Evolutionary conservation across 805 yeast genomes (phyloP), one percentile per base, ranked within the genome.

Genomic region (Kuraishia borneana): DNA sequence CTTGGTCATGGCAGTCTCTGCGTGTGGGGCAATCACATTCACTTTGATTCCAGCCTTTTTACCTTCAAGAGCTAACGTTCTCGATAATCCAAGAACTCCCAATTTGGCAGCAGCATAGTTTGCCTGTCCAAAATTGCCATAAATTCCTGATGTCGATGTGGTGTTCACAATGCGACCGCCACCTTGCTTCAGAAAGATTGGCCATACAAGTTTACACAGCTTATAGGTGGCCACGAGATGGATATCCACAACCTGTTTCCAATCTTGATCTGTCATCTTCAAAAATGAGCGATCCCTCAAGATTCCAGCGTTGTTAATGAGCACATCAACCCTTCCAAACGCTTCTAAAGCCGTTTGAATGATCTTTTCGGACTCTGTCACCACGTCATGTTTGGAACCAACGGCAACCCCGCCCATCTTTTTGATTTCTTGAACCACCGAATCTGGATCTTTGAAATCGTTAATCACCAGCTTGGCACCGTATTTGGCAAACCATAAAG

Each of bases 101-200:
- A 83, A 75, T 63, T 89, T 89, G 31, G 97, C 96, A 21, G 96
- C 76, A 16, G 95, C 78, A 58, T 89, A 89, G 64, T 89, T 89
- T 27, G 96, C 84, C 63, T 89, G 98, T 34, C 98, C 98, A 62
- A 89, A 89, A 65, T 82, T 85, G 43, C 98, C 98, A 58, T 89
- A 89, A 46, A 89, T 87, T 44, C 97, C 98, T 2, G 96, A 87
- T 7, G 97, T 89, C 14, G 96, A 87, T 18, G 96, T 72, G 30
- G 94, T 83, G 60, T 89, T 89, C 45, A 89, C 72, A 37, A 89
- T 78, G 42, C 75, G 70, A 46, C 97, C 96, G 36, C 70, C 68
- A 45, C 77, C 74, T 59, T 88, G 85, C 53, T 83, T 72, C 36
- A 69, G 44, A 56, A 89, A 83, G 43, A 81, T 63, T 25, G 96